A percentile compares a stretch with the other conserved stretches of the same genome.
phyloP scores from a whole-genome alignment of 768 basidiomycete species.

The Phaeotremella fagi region DNA sequence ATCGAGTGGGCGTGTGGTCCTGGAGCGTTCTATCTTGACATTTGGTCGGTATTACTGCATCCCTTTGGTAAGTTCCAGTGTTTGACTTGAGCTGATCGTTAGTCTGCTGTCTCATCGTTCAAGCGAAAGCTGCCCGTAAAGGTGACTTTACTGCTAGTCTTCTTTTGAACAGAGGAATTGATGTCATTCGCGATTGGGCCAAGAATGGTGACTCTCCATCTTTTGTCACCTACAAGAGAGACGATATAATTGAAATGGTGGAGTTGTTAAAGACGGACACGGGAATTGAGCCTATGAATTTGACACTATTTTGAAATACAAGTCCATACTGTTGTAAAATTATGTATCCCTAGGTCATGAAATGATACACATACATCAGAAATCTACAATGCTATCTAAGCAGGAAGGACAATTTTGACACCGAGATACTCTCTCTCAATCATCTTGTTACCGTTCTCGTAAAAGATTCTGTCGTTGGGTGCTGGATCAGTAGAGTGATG shows the following conservation, averaged over 20 bases:
- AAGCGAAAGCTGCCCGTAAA: neutral
- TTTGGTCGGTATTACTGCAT: conserved; percentile 7
- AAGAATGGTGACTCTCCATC: neutral
- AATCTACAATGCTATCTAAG: conserved; percentile 7
- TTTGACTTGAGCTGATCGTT: neutral
- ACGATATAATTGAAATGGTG: neutral
- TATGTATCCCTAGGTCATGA: too few relatives aligned
- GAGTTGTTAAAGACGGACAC: neutral
- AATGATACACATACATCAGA: neutral
- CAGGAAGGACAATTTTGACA: conserved; percentile 41
- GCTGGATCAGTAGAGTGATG: conserved; percentile 9
- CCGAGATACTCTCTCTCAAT: conserved; percentile 38
- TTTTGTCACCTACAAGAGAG: neutral
- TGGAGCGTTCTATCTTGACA: conserved; percentile 6
- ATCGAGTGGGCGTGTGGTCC: conserved; percentile 4
- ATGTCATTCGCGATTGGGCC: conserved; percentile 2
- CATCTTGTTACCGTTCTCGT: conserved; percentile 23
- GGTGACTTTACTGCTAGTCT: conserved; percentile 1
- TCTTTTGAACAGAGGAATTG: conserved; percentile 1
- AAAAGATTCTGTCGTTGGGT: conserved; percentile 5
- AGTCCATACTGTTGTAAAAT: neutral
- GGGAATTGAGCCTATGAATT: neutral
- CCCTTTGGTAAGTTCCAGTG: conserved; percentile 3
- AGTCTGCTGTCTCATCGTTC: neutral
- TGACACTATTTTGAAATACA: neutral